Evolutionary conservation across 495 filamentous ascomycete species (phyloP), one percentile per base, ranked within the genome.

Genomic region (Annulohypoxylon stygium): DNA sequence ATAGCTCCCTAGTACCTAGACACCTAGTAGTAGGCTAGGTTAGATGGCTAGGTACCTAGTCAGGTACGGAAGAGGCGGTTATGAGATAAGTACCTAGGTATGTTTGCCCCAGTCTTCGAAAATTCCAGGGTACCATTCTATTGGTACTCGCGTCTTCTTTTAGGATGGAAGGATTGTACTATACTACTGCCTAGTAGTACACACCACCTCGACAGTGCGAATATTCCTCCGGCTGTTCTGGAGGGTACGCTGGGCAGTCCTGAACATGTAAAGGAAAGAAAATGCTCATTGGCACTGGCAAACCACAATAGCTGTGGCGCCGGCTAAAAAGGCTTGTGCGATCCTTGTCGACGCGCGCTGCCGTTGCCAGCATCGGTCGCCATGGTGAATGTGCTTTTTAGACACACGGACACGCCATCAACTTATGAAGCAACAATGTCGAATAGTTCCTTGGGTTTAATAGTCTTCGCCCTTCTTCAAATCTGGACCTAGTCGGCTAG

Each of bases 311-410:
- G 45, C 45, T 47, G 54, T 41, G 41, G 9, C 60, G 25, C 36
- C 70, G 70, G 70, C 70, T 67, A 62, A 71, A 66, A 66, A 48
- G 20, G 34, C 61, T 54, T 65, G 53, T 50, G 43, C 41, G 37
- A 71, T 61, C 62, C 62, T 61, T 55, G 69, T 57, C 45, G 43
- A 60, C 47, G 55, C 55, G 61, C 53, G 51, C 37, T 16, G 60
- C 59, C 51, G 25, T 33, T 14, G n/a, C 12, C 41, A 26, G 39
- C 34, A 62, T 55, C 37, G 36, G 20, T 45, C 37, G n/a, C 37
- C 57, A 60, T 43, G 26, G 39, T 37, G 20, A 60, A 43, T 43
- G 36, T 57, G 41, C 33, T 26, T 63, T 47, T 43, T 4, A 37
- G 20, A 58, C 51, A 43, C 14, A 61, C 36, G n/a, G 18, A 57